Conservation (phyloP, 228 moss, liverwort and hornwort species). For the Sphagnum magellanicum region DNA sequence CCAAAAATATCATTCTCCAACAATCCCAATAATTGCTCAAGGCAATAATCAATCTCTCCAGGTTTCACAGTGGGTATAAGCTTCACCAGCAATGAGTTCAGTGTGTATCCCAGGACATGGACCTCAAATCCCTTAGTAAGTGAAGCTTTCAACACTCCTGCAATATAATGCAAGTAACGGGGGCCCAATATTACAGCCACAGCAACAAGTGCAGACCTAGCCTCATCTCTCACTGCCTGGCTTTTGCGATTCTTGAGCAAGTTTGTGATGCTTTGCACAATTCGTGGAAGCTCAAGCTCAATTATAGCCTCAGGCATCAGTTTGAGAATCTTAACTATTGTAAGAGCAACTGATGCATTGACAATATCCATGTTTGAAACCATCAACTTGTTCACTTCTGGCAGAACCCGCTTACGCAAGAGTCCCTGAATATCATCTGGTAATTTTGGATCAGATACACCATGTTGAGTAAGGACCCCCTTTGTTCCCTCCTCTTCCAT, state of each 20-base stretch:
- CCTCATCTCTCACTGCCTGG: slow-evolving; percentile 95
- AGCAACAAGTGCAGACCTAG: slow-evolving; percentile 84
- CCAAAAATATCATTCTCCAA: slow-evolving; percentile 94
- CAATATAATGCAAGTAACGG: slow-evolving; percentile 73
- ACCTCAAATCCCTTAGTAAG: slow-evolving; percentile 86
- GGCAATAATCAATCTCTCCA: slow-evolving; percentile 87
- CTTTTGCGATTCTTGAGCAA: slow-evolving; percentile 78
- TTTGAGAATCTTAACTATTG: slow-evolving; percentile 76
- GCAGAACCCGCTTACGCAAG: slow-evolving; percentile 70
- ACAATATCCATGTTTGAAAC: slow-evolving; percentile 82
- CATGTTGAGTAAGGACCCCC: background rate
- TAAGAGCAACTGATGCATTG: slow-evolving; percentile 81
- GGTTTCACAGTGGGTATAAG: slow-evolving; percentile 51
- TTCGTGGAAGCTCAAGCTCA: slow-evolving; percentile 82
- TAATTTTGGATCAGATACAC: slow-evolving; percentile 19
- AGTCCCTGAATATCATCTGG: slow-evolving; percentile 43
- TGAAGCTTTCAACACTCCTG: slow-evolving; percentile 75
- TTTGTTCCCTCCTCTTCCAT: slow-evolving; percentile 3
- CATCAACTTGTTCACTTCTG: slow-evolving; percentile 82
- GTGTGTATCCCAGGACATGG: slow-evolving; percentile 92
- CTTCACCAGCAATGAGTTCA: slow-evolving; percentile 75
- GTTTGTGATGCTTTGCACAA: slow-evolving; percentile 85
- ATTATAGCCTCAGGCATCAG: slow-evolving; percentile 67
- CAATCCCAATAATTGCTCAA: slow-evolving; percentile 65
- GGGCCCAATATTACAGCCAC: slow-evolving; percentile 70